Base-by-base conservation (phyloP, 1,284 basidiomycete species). In the Caloboletus inedulis region DNA sequence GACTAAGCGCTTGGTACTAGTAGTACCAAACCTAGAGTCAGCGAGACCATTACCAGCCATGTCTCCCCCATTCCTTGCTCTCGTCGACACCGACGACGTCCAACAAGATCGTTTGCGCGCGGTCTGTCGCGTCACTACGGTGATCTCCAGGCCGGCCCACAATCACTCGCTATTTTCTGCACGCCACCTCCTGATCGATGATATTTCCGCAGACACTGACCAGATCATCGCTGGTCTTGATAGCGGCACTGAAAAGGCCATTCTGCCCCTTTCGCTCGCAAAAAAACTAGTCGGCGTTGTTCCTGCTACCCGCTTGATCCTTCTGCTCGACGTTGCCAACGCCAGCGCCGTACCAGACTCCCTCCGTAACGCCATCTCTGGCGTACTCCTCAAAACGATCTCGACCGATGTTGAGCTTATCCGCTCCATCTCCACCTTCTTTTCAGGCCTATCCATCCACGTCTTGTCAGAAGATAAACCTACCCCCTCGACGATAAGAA, bases 291-390 rank as follows among this genome's bases (percentile, higher is more conserved):
- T 87, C 47, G 82, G 79, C n/a, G 56, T 75, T 34, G 70, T 95
- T n/a, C 87, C 91, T 5, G 70, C 82, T 3, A 80, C 89, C 29
- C 80, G 92, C 30, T 72, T 96, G 43, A 70, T 91, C 43, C 77
- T 94, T 40, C 77, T 89, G 31, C 77, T 94, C 43, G 85, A 88
- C 61, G 83, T 85, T 39, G 80, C 77, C 49, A 89, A 81, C 60
- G 80, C 82, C 58, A 87, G 80, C 57, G 84, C 90, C 30, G 82
- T 94, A 29, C 80, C 85, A 1, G 85, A 89, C 67, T 87, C 75
- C 60, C 75, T 87, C 50, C 80, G 85, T 44, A 81, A 74, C 59
- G 85, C 80, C 19, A 82, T 92, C 46, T 89, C 87, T 33, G 89
- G 87, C 52, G 85, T 91, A 6, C 74, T 91, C 47, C 79, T 91